phyloP scores from a whole-genome alignment of 1,139 yeast species.

The Taphrina sp. region DNA sequence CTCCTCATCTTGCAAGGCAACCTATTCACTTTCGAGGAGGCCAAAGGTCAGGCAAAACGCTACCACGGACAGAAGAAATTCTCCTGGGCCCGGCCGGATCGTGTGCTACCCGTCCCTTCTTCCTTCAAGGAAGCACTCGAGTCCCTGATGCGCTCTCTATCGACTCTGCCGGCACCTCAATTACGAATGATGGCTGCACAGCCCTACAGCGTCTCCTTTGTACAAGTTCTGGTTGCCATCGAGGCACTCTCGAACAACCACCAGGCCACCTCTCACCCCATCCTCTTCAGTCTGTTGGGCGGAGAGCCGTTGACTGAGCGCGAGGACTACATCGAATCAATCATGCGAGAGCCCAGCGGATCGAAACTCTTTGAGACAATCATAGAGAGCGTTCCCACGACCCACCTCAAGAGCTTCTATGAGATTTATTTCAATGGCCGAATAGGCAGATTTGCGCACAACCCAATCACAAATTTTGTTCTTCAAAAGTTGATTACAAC shows the following conservation, averaged over 20 bases:
- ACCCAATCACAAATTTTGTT: conserved; percentile 84
- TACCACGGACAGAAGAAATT: conserved; percentile 27
- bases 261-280: conserved; percentile 36
- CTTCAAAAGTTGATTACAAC: conserved; percentile 61
- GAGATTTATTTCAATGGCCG: conserved; percentile 70
- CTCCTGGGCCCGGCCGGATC: conserved; percentile 25
- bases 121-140: conserved; percentile 22
- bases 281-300: conserved; percentile 44
- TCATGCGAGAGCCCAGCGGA: conserved; percentile 83
- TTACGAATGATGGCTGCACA: conserved; percentile 23
- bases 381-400: conserved; percentile 62
- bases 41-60: conserved; percentile 20
- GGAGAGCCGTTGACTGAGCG: conserved; percentile 56
- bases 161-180: conserved; percentile 10
- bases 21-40: conserved; percentile 29
- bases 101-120: conserved; percentile 15
- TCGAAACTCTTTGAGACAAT: conserved; percentile 81
- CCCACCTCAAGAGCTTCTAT: conserved; percentile 68
- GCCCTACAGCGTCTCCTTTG: conserved; percentile 24
- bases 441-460: conserved; percentile 65
- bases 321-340: conserved; percentile 77
- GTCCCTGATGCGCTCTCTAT: conserved; percentile 5
- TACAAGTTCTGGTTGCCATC: conserved; percentile 34
- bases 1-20: conserved; percentile 27
- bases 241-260: conserved; percentile 38